phyloP scores from a whole-genome alignment of 306 rosid genomes.

The cucumber (Cucumis sativus) region Cucumber_9930_V3 NC_026656.2:15090001-15090500 shows the following conservation, averaged over 20 bases:
- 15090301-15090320: not conserved
- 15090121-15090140: no score
- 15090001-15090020: no score
- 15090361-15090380: not conserved
- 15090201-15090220: no score
- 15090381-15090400: not conserved
- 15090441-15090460: not conserved
- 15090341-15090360: not conserved
- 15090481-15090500: not conserved
- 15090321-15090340: not conserved
- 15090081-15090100: no score
- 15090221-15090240: not conserved
- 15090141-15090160: no score
- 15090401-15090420: not conserved
- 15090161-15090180: no score
- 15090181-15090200: no score
- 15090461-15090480: not conserved
- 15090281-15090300: not conserved
- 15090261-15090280: not conserved
- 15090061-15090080: no score
- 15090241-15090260: not conserved
- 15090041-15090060: no score
- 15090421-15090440: not conserved
- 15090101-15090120: no score
- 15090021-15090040: no score